Conservation (phyloP, 305 asterid genomes). For the Rubia peregrina region DNA sequence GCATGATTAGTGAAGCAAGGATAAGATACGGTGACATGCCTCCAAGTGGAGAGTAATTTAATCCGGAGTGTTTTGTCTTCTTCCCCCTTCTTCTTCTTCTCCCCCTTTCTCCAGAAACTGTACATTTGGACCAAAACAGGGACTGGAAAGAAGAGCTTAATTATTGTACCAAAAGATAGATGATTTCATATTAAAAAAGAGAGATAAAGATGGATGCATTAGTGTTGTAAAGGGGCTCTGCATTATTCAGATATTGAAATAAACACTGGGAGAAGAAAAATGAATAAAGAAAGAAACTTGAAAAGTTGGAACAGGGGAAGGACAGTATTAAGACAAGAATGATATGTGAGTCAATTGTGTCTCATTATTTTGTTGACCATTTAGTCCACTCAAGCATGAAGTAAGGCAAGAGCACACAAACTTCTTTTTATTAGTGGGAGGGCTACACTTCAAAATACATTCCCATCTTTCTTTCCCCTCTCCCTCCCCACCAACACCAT, state of each 20-base stretch:
- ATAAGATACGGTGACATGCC: constrained; percentile 24
- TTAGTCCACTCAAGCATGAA: constrained; percentile 48
- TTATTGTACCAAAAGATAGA: not conserved
- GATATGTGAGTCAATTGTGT: constrained; percentile 47
- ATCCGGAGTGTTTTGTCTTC: too few species aligned
- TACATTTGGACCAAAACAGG: not conserved
- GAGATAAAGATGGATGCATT: constrained; percentile 20
- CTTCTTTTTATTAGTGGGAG: constrained; percentile 46
- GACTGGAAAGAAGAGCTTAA: not conserved
- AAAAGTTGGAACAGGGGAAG: constrained; percentile 26
- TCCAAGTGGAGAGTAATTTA: constrained; percentile 16
- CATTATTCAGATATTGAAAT: too few species aligned
- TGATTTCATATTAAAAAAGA: not conserved
- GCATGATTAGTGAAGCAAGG: constrained; percentile 17
- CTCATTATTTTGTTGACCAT: constrained; percentile 39
- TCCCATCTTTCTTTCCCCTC: constrained; percentile 24
- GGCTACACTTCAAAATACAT: constrained; percentile 46
- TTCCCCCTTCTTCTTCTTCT: not conserved
- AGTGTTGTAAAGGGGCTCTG: constrained; percentile 1
- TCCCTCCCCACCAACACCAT: constrained; percentile 47
- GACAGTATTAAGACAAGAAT: constrained; percentile 44
- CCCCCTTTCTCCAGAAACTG: not conserved
- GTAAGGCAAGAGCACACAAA: constrained; percentile 33
- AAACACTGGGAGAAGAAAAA: too few species aligned
- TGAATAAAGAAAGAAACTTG: not conserved